phyloP scores from a whole-genome alignment of 1,139 yeast species.

The Candida buenavistaensis region DNA sequence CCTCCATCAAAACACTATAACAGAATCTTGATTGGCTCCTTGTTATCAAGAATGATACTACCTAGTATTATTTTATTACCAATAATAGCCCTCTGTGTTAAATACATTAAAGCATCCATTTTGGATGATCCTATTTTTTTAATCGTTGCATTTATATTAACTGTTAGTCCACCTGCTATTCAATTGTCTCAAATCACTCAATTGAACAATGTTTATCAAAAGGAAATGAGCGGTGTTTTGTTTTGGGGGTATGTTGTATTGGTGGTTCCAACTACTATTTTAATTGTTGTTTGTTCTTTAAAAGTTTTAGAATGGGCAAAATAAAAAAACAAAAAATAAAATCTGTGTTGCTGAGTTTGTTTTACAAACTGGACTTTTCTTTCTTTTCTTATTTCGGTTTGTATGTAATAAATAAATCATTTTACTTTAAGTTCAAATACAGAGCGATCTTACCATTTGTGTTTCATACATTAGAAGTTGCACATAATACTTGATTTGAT shows the following conservation, averaged over 20 bases:
- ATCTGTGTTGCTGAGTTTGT: too few species aligned
- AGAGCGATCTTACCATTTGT: too few species aligned
- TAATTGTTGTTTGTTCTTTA: constrained; percentile 67
- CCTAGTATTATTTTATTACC: constrained; percentile 73
- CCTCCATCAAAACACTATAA: constrained; percentile 60
- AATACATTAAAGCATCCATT: constrained; percentile 64
- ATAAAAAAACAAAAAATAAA: too few species aligned
- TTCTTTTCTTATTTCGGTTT: too few species aligned
- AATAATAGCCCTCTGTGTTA: constrained; percentile 62
- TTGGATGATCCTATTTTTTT: constrained; percentile 83
- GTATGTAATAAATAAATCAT: too few species aligned
- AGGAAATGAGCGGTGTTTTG: constrained; percentile 84
- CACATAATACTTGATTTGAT: too few species aligned
- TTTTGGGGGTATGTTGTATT: constrained; percentile 83
- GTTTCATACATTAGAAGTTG: too few species aligned
- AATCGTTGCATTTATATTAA: constrained; percentile 71
- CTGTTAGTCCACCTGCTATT: constrained; percentile 83
- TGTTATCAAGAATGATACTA: constrained; percentile 73
- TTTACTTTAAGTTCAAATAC: too few species aligned
- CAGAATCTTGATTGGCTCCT: constrained; percentile 64
- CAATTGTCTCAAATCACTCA: constrained; percentile 83
- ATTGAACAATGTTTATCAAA: constrained; percentile 70
- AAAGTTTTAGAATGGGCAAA: constrained; percentile 59
- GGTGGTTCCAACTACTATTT: constrained; percentile 75
- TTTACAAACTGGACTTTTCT: too few species aligned